Evolutionary conservation across 2,329 filamentous ascomycete genomes (phyloP), one percentile per base, ranked within the genome.

Genomic region (Neofusicoccum sp.): DNA sequence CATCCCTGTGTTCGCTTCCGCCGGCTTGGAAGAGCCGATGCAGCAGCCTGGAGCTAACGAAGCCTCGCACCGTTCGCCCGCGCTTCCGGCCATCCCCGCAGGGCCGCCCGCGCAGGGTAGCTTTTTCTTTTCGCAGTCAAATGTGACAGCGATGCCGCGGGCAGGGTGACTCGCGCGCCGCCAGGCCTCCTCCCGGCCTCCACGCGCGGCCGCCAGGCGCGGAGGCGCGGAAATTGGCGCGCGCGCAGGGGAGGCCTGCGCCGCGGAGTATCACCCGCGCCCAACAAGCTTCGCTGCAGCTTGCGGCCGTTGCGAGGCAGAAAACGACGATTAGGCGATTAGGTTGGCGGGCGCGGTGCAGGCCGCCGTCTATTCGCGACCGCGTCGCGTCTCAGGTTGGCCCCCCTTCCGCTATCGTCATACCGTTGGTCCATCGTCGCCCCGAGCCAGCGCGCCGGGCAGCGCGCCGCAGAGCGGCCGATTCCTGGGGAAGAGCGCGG

Each of bases 21-120:
- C 67, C 62, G 69, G 71, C 66, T 65, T 73, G 72, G 73, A 67
- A 58, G 67, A 70, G 68, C 71, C 73, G 72, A 69, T 72, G 72
- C 66, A 72, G 68, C 54, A 58, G 39, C 39, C 66, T 68, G 64
- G 49, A 62, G 63, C 68, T 66, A 66, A 64, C 64, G 62, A 67
- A 65, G 66, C 65, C 63, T 64, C 61, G 70, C 37, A 69, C 65
- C 70, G 69, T 71, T 73, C 67, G 67, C 65, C 69, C 70, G 71
- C 72, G 66, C 59, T 73, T 72, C 74, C 73, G 71, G 68, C 44
- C 72, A 61, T 76, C 74, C 74, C 74, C 74, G 73, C 71, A 52
- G 58, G 45, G 36, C 45, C 48, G 37, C 22, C 29, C 2, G 28
- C 28, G 45, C 45, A 8, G 29, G 45, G 28, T 29, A 49, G 6